Percentiles rank a stretch among this genome's conserved stretches.
Conservation (phyloP, 805 yeast species). For the Yueomyces sinensis region DNA sequence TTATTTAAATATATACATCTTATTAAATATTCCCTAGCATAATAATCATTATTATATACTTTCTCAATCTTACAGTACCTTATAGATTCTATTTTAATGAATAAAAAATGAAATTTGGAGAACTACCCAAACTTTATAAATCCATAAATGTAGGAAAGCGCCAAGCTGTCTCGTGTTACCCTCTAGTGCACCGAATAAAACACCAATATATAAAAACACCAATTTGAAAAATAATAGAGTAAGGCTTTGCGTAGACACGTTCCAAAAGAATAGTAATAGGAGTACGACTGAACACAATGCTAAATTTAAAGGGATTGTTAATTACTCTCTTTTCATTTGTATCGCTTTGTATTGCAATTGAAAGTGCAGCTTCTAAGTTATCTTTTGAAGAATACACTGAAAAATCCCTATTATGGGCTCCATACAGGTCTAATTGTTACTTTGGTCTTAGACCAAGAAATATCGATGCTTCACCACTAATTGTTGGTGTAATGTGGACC, state of each 20-base stretch:
- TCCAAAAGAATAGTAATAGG: background rate
- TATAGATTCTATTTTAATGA: too few species aligned
- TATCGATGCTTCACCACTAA: conserved; percentile 40
- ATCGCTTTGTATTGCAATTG: background rate
- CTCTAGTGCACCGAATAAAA: too few species aligned
- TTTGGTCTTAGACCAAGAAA: conserved; percentile 70
- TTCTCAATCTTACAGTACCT: too few species aligned
- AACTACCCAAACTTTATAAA: too few species aligned
- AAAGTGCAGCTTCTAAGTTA: background rate
- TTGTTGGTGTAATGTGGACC: conserved; percentile 84
- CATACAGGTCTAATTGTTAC: conserved; percentile 78
- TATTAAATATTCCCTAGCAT: too few species aligned
- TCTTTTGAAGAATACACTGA: conserved; percentile 26
- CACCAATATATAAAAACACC: too few species aligned
- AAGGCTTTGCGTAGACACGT: background rate
- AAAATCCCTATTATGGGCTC: conserved; percentile 73
- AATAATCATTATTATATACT: too few species aligned
- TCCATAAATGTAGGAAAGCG: too few species aligned
- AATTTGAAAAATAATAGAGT: background rate
- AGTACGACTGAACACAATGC: background rate
- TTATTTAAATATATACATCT: too few species aligned
- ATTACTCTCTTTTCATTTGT: background rate
- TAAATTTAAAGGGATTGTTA: background rate
- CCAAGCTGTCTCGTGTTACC: too few species aligned
- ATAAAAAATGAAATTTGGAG: too few species aligned